These are phyloP conservation scores for Pholiota molesta DNA, from an alignment of 768 basidiomycete genomes.

Conservation along the genomic window DNA sequence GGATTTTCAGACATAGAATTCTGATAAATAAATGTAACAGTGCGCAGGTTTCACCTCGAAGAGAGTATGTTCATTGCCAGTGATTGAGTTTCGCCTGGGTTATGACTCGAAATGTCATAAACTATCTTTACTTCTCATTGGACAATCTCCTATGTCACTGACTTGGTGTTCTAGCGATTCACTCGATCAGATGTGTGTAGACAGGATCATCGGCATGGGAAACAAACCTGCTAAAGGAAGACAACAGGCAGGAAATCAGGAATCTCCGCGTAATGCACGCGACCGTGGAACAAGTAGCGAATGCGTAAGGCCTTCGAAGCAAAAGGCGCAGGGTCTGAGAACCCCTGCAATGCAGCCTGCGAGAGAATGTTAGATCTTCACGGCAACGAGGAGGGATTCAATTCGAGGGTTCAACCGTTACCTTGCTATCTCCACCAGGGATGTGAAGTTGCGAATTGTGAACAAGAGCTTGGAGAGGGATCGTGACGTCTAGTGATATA, in stretches of 20 bases:
- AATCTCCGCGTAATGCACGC: slow-evolving; percentile 76
- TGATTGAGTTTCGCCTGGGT: neutral
- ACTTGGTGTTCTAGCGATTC: slow-evolving; percentile 24
- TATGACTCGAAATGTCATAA: neutral
- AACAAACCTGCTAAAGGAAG: slow-evolving; percentile 74
- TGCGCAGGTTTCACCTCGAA: neutral
- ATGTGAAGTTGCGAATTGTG: slow-evolving; percentile 78
- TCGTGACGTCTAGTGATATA: slow-evolving; percentile 74
- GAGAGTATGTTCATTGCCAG: neutral
- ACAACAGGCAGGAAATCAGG: slow-evolving; percentile 71
- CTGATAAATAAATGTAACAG: neutral
- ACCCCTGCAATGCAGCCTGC: slow-evolving; percentile 80
- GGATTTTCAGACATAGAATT: neutral
- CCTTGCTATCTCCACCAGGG: slow-evolving; percentile 76
- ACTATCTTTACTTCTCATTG: neutral
- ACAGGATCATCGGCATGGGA: neutral
- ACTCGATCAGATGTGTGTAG: slow-evolving; percentile 4
- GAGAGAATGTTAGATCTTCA: neutral
- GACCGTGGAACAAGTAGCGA: slow-evolving; percentile 76
- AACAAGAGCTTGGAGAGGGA: slow-evolving; percentile 82
- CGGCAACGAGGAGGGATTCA: neutral
- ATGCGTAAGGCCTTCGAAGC: slow-evolving; percentile 69
- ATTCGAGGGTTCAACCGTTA: slow-evolving; percentile 32
- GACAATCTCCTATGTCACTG: neutral
- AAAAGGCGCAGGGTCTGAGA: slow-evolving; percentile 84